A percentile compares a stretch with the other conserved stretches of the same genome.
Evolutionary conservation across 495 filamentous ascomycete genomes (phyloP).

Genomic region (Podospora didyma): DNA sequence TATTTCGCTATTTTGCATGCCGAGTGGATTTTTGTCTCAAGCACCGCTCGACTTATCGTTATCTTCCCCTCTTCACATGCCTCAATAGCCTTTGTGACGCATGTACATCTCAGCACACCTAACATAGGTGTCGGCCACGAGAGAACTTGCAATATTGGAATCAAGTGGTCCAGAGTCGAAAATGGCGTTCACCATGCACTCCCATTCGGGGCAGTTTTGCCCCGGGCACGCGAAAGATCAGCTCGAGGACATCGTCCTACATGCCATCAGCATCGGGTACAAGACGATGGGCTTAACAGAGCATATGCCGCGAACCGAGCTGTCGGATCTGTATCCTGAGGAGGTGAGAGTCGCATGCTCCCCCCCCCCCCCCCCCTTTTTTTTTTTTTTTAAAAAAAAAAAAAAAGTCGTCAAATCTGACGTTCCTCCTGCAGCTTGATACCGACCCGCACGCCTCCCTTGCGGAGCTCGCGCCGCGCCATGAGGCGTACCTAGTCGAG

Average conservation of each 20-base stretch:
- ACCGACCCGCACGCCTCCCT: slow-evolving; percentile 34
- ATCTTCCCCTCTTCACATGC: no score
- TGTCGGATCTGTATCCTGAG: slow-evolving; percentile 85
- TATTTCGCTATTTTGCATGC: no score
- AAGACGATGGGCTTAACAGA: slow-evolving; percentile 86
- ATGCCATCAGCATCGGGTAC: slow-evolving; percentile 76
- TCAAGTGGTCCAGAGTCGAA: neutral
- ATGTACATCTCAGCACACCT: no score
- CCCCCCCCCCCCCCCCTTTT: slow-evolving; percentile 8
- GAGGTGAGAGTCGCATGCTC: slow-evolving; percentile 71
- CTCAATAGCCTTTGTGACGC: no score
- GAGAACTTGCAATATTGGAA: no score
- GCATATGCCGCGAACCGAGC: slow-evolving; percentile 79
- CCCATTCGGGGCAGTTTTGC: slow-evolving; percentile 97
- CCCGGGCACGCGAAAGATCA: slow-evolving; percentile 77
- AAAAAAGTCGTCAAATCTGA: slow-evolving; percentile 7
- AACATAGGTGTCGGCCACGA: no score
- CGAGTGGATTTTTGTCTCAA: no score
- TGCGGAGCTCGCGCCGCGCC: slow-evolving; percentile 45
- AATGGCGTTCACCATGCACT: slow-evolving; percentile 99
- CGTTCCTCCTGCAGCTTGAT: slow-evolving; percentile 27
- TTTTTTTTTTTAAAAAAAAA: slow-evolving; percentile 6
- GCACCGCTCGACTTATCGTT: no score
- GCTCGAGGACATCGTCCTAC: slow-evolving; percentile 77
- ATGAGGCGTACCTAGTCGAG: slow-evolving; percentile 67